Evolutionary conservation across 352 stramenopile genomes (phyloP).

Genomic region (Phytophthora tentaculata): DNA sequence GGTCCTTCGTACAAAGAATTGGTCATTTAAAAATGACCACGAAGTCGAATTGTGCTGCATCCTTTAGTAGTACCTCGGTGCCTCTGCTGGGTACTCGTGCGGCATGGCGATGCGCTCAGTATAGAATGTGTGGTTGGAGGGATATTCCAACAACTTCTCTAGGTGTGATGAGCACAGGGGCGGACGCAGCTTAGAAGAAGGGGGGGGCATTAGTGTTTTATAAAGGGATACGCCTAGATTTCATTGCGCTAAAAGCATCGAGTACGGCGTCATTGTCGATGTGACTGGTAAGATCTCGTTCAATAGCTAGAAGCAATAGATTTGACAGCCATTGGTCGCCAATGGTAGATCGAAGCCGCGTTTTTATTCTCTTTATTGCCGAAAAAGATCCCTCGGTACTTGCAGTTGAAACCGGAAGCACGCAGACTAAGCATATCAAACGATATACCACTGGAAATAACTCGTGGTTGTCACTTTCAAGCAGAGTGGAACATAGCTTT

Average conservation of each 20-base stretch:
- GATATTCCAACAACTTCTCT: constrained; percentile 85
- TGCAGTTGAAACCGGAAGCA: background rate
- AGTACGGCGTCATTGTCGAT: no score
- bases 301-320: no score
- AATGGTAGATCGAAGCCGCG: background rate
- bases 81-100: constrained; percentile 47
- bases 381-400: background rate
- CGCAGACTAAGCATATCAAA: background rate
- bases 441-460: background rate
- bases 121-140: constrained; percentile 88
- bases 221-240: background rate
- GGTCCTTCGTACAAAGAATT: no score
- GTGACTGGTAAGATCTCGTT: no score
- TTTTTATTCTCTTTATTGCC: background rate
- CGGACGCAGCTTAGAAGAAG: background rate
- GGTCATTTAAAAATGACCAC: no score
- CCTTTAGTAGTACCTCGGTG: constrained; percentile 6
- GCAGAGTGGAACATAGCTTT: background rate
- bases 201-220: background rate
- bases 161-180: constrained; percentile 52
- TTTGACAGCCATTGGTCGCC: no score
- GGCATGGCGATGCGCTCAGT: constrained; percentile 69
- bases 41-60: no score
- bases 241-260: no score
- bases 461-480: background rate